These are phyloP conservation scores for Porcisia hertigi DNA, from an alignment of 208 protist genomes.

Conservation along the genomic window DNA sequence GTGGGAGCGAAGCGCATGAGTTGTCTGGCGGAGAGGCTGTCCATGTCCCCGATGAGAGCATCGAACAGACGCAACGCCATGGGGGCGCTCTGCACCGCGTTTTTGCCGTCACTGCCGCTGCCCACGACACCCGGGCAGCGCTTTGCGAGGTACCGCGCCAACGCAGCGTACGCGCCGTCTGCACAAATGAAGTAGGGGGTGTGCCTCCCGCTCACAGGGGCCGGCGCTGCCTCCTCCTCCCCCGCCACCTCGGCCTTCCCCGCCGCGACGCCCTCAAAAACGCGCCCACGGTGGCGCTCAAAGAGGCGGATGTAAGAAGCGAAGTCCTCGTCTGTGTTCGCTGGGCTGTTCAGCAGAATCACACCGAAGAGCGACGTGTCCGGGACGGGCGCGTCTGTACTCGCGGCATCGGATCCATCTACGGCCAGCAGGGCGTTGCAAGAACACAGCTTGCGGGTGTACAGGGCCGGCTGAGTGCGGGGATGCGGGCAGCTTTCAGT, in stretches of 20 bases:
- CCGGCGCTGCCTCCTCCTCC: neutral
- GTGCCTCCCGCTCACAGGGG: neutral
- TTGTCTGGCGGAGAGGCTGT: slow-evolving; percentile 32
- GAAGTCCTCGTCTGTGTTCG: slow-evolving; percentile 46
- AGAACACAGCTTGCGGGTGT: slow-evolving; percentile 38
- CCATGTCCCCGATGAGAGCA: slow-evolving; percentile 55
- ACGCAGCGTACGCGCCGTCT: slow-evolving; percentile 58
- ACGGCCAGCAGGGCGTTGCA: slow-evolving; percentile 25
- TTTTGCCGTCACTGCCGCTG: neutral
- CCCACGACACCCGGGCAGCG: neutral
- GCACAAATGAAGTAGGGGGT: slow-evolving; percentile 72
- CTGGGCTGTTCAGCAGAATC: slow-evolving; percentile 71
- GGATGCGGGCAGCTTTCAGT: neutral
- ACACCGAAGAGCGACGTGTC: slow-evolving; percentile 47
- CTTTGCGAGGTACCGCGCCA: slow-evolving; percentile 40
- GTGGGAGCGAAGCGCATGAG: slow-evolving; percentile 1
- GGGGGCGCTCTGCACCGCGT: neutral
- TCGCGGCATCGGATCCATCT: neutral
- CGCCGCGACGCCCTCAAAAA: neutral
- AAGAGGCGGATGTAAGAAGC: slow-evolving; percentile 58
- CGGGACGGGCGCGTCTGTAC: slow-evolving; percentile 7
- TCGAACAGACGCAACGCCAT: slow-evolving; percentile 30
- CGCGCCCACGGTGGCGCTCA: slow-evolving; percentile 21
- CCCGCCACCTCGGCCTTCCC: neutral
- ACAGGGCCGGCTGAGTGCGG: neutral